Percentiles rank a stretch among this genome's conserved stretches.
phyloP scores from a whole-genome alignment of 768 basidiomycete genomes.

The Tulasnella sp. region DNA sequence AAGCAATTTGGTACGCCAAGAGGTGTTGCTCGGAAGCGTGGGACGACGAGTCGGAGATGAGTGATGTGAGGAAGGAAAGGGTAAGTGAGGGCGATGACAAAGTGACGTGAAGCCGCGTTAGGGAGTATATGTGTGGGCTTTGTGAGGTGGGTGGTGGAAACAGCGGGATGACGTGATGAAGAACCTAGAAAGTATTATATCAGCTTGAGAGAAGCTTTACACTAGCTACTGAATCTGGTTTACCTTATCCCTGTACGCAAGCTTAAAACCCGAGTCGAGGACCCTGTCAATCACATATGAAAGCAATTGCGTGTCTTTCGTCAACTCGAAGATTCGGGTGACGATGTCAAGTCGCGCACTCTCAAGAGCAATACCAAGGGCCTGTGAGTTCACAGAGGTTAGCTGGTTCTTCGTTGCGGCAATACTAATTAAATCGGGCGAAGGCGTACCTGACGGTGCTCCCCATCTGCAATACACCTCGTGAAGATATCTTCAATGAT shows the following conservation, averaged over 20 bases:
- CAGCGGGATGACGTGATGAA: conserved; percentile 51
- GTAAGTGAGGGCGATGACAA: conserved; percentile 74
- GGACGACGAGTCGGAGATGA: conserved; percentile 42
- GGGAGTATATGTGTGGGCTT: conserved; percentile 62
- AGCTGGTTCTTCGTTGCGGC: too few species aligned
- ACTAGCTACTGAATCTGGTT: conserved; percentile 45
- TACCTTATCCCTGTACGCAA: conserved; percentile 75
- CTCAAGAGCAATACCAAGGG: conserved; percentile 91
- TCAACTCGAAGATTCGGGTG: conserved; percentile 59
- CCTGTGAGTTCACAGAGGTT: conserved; percentile 45
- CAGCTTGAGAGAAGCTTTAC: background rate
- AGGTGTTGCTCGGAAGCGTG: conserved; percentile 39
- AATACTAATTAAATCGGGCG: background rate
- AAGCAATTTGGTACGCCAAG: conserved; percentile 89
- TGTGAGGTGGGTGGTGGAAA: conserved; percentile 69
- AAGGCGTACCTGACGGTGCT: conserved; percentile 69
- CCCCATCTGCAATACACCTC: conserved; percentile 76
- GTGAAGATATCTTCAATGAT: conserved; percentile 87
- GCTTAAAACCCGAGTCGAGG: conserved; percentile 79
- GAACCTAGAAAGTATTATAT: conserved; percentile 25
- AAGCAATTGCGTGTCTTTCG: conserved; percentile 66
- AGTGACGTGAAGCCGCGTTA: conserved; percentile 85
- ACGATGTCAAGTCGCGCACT: conserved; percentile 82
- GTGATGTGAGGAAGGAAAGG: conserved; percentile 56
- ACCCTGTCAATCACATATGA: conserved; percentile 89